phyloP scores from a whole-genome alignment of 169 alveolate species.

The Blepharisma undulans region DNA sequence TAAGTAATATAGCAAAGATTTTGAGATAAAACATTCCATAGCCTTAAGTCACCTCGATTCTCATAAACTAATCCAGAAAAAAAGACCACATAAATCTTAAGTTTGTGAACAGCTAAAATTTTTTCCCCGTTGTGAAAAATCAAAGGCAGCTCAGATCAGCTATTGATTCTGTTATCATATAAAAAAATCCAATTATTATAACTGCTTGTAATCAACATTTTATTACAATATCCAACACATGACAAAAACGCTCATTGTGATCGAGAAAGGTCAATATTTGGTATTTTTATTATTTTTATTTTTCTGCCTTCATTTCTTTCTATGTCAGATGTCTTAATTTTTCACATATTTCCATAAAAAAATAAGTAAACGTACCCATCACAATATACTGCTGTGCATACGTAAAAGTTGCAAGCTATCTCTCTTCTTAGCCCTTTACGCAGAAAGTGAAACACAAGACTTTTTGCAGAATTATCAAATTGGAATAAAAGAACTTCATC shows the following conservation, averaged over 20 bases:
- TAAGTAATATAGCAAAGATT: no score
- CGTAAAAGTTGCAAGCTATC: no score
- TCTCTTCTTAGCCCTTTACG: no score
- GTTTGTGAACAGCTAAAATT: not conserved
- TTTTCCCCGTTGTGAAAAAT: not conserved
- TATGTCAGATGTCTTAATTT: not conserved
- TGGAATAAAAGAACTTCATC: not conserved
- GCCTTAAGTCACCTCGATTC: not conserved
- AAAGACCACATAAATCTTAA: no score
- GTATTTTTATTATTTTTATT: not conserved
- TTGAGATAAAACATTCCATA: not conserved
- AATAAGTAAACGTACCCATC: not conserved
- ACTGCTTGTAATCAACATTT: not conserved
- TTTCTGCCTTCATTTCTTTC: no score
- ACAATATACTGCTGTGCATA: not conserved
- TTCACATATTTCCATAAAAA: not conserved
- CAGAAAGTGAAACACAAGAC: no score
- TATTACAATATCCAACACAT: not conserved
- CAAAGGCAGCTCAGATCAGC: not conserved
- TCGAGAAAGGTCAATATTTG: no score
- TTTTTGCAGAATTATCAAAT: no score
- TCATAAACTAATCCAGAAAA: not conserved
- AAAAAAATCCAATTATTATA: no score
- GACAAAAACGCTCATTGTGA: not conserved
- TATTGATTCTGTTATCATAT: not conserved